Evolutionary conservation across 257 asterid species (phyloP).

Genomic region (Ilex aquifolium): DNA sequence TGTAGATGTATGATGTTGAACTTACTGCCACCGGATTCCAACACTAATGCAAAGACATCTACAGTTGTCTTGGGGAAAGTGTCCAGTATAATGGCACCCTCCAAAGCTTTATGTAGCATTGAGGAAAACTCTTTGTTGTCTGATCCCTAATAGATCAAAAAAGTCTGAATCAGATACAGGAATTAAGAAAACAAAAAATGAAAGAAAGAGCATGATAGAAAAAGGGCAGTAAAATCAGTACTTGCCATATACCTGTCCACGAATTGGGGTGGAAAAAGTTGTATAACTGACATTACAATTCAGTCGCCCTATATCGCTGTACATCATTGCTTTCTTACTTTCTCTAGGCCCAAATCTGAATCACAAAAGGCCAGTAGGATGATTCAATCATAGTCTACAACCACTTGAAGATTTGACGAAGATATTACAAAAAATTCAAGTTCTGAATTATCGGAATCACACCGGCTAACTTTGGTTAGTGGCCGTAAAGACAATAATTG

Average conservation of each 20-base stretch:
- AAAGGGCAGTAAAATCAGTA: not conserved
- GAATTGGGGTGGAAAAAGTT: slow-evolving; percentile 64
- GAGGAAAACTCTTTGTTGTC: slow-evolving; percentile 77
- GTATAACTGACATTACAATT: slow-evolving; percentile 86
- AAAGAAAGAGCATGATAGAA: slow-evolving; percentile 7
- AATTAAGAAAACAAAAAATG: slow-evolving; percentile 4
- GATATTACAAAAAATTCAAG: too few relatives aligned
- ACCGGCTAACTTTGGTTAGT: not conserved
- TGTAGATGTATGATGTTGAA: slow-evolving; percentile 11
- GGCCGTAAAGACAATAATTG: not conserved
- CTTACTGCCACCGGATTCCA: slow-evolving; percentile 99
- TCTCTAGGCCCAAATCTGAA: slow-evolving; percentile 90
- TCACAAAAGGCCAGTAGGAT: slow-evolving; percentile 10
- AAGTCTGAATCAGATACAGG: slow-evolving; percentile 14
- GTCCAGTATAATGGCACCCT: slow-evolving; percentile 81
- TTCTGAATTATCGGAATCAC: not conserved
- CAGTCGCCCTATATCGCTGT: slow-evolving; percentile 79
- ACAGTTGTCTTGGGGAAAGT: slow-evolving; percentile 96
- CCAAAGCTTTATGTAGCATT: slow-evolving; percentile 89
- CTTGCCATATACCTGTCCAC: slow-evolving; percentile 57
- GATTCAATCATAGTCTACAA: slow-evolving; percentile 9
- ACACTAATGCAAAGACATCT: slow-evolving; percentile 94
- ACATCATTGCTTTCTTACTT: slow-evolving; percentile 97
- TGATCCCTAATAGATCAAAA: slow-evolving; percentile 41
- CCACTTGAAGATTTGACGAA: not conserved